Evolutionary conservation across 805 yeast species (phyloP).

Genomic region (Ogataea populi-albae): DNA sequence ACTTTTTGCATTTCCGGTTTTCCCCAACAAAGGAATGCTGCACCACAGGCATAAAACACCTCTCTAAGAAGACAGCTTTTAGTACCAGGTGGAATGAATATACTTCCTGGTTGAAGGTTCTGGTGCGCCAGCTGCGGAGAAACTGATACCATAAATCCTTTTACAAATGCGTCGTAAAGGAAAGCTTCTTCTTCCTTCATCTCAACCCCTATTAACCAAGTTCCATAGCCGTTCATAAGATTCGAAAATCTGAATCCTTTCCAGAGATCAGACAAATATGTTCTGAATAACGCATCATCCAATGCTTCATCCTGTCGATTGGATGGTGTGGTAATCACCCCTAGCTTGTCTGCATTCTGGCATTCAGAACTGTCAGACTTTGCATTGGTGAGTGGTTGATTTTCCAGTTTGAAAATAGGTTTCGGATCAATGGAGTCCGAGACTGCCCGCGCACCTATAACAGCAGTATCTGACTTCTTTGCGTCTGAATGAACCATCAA

Average conservation of each 20-base stretch:
- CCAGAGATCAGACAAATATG: conserved; percentile 14
- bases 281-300: conserved; percentile 25
- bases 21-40: conserved; percentile 35
- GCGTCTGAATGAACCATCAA: neutral
- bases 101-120: conserved; percentile 37
- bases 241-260: conserved; percentile 10
- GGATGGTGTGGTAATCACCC: neutral
- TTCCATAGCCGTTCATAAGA: conserved; percentile 13
- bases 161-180: conserved; percentile 35
- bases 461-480: neutral
- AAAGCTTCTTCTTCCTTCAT: conserved; percentile 19
- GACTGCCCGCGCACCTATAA: too few relatives aligned
- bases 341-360: neutral
- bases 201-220: conserved; percentile 18
- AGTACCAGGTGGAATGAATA: conserved; percentile 37
- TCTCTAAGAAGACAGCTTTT: conserved; percentile 23
- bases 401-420: neutral
- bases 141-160: conserved; percentile 39
- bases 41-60: conserved; percentile 39
- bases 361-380: neutral
- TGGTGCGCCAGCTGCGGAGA: conserved; percentile 43
- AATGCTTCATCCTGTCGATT: conserved; percentile 8
- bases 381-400: neutral
- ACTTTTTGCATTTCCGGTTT: conserved; percentile 24
- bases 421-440: too few relatives aligned